Conservation (phyloP, 345 rosid genomes). For the Pistacia integerrima region DNA sequence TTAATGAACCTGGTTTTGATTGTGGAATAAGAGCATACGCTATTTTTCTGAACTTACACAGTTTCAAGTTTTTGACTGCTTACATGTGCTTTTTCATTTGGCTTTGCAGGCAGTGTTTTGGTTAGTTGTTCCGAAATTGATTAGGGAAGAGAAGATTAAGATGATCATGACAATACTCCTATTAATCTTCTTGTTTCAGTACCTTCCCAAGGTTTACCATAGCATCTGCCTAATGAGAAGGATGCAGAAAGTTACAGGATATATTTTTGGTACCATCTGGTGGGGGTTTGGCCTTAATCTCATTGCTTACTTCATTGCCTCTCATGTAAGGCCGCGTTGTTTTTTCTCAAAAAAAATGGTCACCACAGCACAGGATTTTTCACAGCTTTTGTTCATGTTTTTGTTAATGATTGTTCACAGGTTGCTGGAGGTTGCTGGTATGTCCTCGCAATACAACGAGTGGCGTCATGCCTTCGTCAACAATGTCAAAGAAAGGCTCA, state of each 20-base stretch:
- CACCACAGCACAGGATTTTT: too few relatives aligned
- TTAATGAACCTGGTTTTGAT: too few relatives aligned
- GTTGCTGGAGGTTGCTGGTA: conserved; percentile 77
- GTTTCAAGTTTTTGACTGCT: neutral
- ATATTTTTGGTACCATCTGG: conserved; percentile 62
- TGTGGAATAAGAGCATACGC: too few relatives aligned
- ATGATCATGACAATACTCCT: conserved; percentile 33
- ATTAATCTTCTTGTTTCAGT: conserved; percentile 43
- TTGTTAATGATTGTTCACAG: conserved; percentile 20
- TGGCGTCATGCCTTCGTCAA: conserved; percentile 45
- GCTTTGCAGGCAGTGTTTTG: conserved; percentile 40
- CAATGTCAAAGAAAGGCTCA: conserved; percentile 33
- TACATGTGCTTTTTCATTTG: neutral
- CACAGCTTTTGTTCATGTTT: too few relatives aligned
- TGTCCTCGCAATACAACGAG: conserved; percentile 50
- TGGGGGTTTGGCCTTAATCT: conserved; percentile 62
- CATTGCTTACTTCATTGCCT: conserved; percentile 55
- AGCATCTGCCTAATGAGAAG: conserved; percentile 48
- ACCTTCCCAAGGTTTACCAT: conserved; percentile 57
- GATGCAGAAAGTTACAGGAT: conserved; percentile 61
- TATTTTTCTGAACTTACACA: too few relatives aligned
- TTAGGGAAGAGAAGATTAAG: conserved; percentile 41
- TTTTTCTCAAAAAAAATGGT: too few relatives aligned
- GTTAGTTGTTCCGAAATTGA: conserved; percentile 42
- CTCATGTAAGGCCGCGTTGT: conserved; percentile 41